Evolutionary conservation across 1,284 basidiomycete species (phyloP).

Genomic region (Cutaneotrichosporon spelunceum): DNA sequence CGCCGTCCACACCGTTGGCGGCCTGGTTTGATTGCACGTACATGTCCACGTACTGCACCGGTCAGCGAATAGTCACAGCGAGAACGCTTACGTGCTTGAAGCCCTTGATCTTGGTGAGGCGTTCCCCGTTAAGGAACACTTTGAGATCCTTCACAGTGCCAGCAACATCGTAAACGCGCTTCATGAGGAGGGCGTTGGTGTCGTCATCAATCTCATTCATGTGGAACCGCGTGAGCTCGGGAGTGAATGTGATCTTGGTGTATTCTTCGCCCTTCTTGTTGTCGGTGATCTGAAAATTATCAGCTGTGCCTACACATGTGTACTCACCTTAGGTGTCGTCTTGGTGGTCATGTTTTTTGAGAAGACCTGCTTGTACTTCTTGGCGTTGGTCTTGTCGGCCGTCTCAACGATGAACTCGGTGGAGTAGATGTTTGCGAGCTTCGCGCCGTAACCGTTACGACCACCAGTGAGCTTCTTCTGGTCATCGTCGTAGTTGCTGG

Average conservation of each 20-base stretch:
- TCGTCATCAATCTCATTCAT: conserved; percentile 92
- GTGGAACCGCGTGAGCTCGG: conserved; percentile 86
- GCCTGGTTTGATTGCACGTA: conserved; percentile 66
- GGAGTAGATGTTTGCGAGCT: conserved; percentile 98
- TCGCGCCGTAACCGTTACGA: conserved; percentile 97
- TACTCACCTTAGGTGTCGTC: conserved; percentile 66
- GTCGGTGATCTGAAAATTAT: conserved; percentile 68
- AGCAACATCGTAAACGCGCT: conserved; percentile 96
- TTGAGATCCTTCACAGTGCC: conserved; percentile 92
- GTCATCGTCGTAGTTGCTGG: conserved; percentile 97
- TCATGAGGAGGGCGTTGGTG: conserved; percentile 81
- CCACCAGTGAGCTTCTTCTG: conserved; percentile 99
- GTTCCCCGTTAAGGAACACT: conserved; percentile 88
- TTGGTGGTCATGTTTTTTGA: conserved; percentile 88
- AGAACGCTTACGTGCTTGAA: conserved; percentile 69
- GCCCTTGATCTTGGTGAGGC: conserved; percentile 78
- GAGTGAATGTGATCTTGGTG: conserved; percentile 92
- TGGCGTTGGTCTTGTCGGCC: conserved; percentile 77
- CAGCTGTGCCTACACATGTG: not conserved
- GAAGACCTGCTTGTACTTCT: conserved; percentile 97
- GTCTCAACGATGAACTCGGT: conserved; percentile 97
- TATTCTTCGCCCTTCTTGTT: conserved; percentile 83
- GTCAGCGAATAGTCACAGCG: not conserved
- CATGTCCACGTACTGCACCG: conserved; percentile 76
- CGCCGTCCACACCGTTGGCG: conserved; percentile 62